Percentiles rank a stretch among this genome's conserved stretches.
These are phyloP conservation scores for Elongisporangium prolatum DNA, from an alignment of 352 stramenopile species.

Conservation along the genomic window DNA sequence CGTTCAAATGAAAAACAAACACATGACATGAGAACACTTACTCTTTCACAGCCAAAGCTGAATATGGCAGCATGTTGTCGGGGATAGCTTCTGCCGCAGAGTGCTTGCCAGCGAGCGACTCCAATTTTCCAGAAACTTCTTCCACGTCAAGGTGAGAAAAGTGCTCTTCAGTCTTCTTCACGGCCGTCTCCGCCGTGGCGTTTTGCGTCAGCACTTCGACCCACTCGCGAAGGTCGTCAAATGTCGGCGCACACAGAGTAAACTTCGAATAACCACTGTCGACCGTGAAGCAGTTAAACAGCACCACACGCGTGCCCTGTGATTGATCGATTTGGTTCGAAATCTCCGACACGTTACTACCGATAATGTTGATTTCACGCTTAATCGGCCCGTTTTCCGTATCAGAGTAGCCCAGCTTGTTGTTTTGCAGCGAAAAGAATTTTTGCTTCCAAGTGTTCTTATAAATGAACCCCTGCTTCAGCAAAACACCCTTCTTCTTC, in stretches of 20 bases:
- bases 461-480: conserved; percentile 89
- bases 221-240: conserved; percentile 87
- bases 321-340: conserved; percentile 87
- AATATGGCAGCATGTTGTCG: conserved; percentile 70
- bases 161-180: conserved; percentile 70
- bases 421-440: conserved; percentile 85
- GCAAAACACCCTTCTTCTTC: conserved; percentile 86
- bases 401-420: conserved; percentile 81
- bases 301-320: conserved; percentile 74
- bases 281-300: conserved; percentile 85
- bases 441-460: conserved; percentile 89
- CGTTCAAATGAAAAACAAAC: no score
- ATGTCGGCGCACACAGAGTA: conserved; percentile 75
- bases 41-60: conserved; percentile 84
- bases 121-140: conserved; percentile 72
- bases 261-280: conserved; percentile 84
- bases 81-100: conserved; percentile 59
- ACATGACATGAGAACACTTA: conserved; percentile 27
- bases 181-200: conserved; percentile 71
- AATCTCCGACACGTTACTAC: conserved; percentile 73
- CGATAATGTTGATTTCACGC: conserved; percentile 85
- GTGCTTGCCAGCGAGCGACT: conserved; percentile 79
- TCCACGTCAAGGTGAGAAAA: conserved; percentile 66
- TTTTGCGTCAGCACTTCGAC: conserved; percentile 86
- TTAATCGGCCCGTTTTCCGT: conserved; percentile 80